Evolutionary conservation across 352 stramenopile species (phyloP).

Genomic region (Elongisporangium undulatum): DNA sequence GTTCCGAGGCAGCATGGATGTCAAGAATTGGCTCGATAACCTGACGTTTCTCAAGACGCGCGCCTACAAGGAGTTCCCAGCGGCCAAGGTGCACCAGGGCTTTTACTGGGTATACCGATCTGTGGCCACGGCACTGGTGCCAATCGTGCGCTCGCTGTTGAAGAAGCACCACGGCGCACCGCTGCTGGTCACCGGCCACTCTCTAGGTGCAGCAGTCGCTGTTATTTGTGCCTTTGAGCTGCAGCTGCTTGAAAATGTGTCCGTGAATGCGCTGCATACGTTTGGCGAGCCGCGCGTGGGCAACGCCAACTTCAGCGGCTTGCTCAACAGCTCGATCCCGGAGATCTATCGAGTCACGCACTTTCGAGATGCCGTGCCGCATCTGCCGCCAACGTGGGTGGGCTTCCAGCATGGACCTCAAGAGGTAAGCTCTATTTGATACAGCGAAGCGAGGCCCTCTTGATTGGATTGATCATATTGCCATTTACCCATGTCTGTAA

Average conservation of each 20-base stretch:
- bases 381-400: conserved; percentile 72
- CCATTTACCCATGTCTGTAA: too few relatives aligned
- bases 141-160: conserved; percentile 24
- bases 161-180: conserved; percentile 33
- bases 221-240: conserved; percentile 76
- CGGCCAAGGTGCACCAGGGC: conserved; percentile 62
- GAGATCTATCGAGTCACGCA: conserved; percentile 76
- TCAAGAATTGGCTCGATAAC: conserved; percentile 84
- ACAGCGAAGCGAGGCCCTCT: neutral
- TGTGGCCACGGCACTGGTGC: conserved; percentile 45
- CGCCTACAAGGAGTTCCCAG: conserved; percentile 54
- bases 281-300: conserved; percentile 78
- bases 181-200: conserved; percentile 70
- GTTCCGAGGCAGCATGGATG: conserved; percentile 81
- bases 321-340: conserved; percentile 45
- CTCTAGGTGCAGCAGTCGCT: conserved; percentile 64
- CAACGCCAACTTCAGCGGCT: conserved; percentile 57
- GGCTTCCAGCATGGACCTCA: conserved; percentile 70
- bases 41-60: conserved; percentile 77
- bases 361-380: conserved; percentile 71
- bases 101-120: conserved; percentile 82
- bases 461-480: conserved; percentile 3
- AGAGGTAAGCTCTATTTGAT: conserved; percentile 40
- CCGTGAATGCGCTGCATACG: conserved; percentile 53
- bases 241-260: conserved; percentile 48